Base-by-base conservation (phyloP, 2,329 filamentous ascomycete species). In the Cladosporium sp. region DNA sequence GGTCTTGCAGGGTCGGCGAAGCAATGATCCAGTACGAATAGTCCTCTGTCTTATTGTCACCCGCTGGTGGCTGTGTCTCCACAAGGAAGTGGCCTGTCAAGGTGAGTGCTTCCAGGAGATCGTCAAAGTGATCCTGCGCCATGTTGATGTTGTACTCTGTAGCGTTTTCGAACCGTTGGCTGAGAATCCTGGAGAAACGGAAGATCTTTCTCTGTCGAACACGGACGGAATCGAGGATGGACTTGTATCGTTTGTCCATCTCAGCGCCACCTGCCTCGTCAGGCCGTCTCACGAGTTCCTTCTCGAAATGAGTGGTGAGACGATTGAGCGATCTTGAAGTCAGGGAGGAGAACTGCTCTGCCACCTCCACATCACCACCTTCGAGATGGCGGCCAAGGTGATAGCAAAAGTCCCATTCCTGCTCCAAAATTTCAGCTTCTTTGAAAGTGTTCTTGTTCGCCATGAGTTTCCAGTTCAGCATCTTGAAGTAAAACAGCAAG, bases 401-500 rank as follows among this genome's bases (percentile, higher is more conserved):
- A 74, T 98, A 98, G 63, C 92, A 96, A 74, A 98, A 98, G 66
- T 93, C 92, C 95, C 95, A 99, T 79, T 99, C 95, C 74, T 97
- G 93, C 76, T 97, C 96, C 58, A 99, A 82, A 70, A 99, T 90
- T 82, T 99, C 95, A 7, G 95, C 95, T 78, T 99, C 95, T 76
- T 98, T 98, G 85, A 99, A 99, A 0, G 93, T 97, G 80, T 98
- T 99, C 78, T 97, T 98, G 82, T 98, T 98, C 65, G 93, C 92
- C 72, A 91, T 93, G 63, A 99, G 83, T 78, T 98, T 98, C 92
- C 93, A 98, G 76, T 98, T 97, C 54, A 99, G 84, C 86, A 99
- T 93, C 78, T 94, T 95, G 85, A 99, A 99, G 80, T 99, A 99
- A 78, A 97, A 98, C 77, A 94, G 96, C 72, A 99, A 83, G 0